phyloP scores from a whole-genome alignment of 495 filamentous ascomycete species.

The Penicillium arizonense region DNA sequence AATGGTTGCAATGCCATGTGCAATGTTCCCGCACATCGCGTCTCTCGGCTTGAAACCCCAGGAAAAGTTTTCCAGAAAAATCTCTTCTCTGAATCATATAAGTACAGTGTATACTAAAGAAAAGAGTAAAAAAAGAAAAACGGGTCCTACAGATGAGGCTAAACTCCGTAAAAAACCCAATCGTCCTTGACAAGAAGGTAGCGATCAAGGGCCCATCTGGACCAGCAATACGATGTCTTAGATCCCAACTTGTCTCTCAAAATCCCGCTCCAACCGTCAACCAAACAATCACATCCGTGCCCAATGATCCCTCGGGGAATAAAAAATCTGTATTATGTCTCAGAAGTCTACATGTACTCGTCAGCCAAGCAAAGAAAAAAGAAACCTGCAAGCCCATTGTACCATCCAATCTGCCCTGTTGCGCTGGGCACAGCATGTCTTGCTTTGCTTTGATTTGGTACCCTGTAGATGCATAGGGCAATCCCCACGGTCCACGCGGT shows the following conservation, averaged over 20 bases:
- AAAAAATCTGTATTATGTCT: background rate
- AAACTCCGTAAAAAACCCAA: background rate
- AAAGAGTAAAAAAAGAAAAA: background rate
- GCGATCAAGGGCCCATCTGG: background rate
- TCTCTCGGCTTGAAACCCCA: background rate
- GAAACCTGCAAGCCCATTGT: no score
- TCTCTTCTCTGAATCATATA: background rate
- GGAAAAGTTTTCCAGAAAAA: background rate
- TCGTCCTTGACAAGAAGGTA: background rate
- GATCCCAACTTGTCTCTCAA: background rate
- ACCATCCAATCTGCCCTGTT: background rate
- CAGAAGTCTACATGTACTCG: background rate
- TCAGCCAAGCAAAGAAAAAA: background rate
- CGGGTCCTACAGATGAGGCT: background rate
- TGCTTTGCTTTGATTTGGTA: no score
- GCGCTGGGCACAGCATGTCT: background rate
- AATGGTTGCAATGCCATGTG: background rate
- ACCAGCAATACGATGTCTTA: background rate
- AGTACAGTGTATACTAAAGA: background rate
- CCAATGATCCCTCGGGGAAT: background rate
- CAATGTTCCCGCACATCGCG: background rate
- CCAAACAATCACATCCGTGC: background rate
- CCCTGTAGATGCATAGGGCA: background rate
- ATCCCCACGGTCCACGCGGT: no score
- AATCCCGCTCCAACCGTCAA: background rate